These are phyloP conservation scores for Grifola frondosa DNA, from an alignment of 1,284 basidiomycete species.

Conservation along the genomic window DNA sequence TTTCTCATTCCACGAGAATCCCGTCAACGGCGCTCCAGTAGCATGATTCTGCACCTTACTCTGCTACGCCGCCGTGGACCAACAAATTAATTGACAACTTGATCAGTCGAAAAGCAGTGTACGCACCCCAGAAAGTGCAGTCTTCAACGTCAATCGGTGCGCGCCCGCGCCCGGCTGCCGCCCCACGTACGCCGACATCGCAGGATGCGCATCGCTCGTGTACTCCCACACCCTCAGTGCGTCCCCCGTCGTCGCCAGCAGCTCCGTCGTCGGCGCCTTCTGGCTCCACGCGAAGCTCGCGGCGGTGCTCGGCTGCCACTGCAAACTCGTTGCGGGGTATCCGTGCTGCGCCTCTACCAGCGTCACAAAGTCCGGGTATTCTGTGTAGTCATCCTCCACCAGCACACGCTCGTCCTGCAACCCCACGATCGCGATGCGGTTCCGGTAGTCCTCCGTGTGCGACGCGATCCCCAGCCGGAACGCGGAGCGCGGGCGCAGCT, in stretches of 20 bases:
- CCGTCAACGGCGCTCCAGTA: conserved; percentile 86
- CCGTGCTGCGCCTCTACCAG: conserved; percentile 79
- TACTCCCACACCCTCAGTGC: conserved; percentile 90
- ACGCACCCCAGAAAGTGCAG: conserved; percentile 81
- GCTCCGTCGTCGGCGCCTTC: conserved; percentile 63
- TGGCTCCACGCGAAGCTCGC: conserved; percentile 61
- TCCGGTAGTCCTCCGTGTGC: conserved; percentile 76
- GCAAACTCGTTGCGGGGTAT: conserved; percentile 80
- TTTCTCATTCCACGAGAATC: conserved; percentile 95
- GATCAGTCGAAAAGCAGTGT: conserved; percentile 1
- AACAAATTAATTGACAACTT: not conserved
- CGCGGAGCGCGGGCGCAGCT: conserved; percentile 69
- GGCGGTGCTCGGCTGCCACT: conserved; percentile 78
- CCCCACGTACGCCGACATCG: conserved; percentile 71
- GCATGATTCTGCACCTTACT: conserved; percentile 85
- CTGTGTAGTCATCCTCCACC: conserved; percentile 77
- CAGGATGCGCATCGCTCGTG: conserved; percentile 54
- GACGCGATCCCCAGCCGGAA: conserved; percentile 81
- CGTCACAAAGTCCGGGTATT: conserved; percentile 79
- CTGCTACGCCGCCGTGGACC: conserved; percentile 48
- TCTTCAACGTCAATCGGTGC: conserved; percentile 64
- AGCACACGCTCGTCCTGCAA: conserved; percentile 81
- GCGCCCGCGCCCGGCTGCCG: conserved; percentile 54
- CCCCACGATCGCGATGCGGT: conserved; percentile 80
- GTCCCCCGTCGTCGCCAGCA: conserved; percentile 90